These are phyloP conservation scores for Colletotrichum falcatum DNA, from an alignment of 2,329 filamentous ascomycete genomes.

Conservation along the genomic window DNA sequence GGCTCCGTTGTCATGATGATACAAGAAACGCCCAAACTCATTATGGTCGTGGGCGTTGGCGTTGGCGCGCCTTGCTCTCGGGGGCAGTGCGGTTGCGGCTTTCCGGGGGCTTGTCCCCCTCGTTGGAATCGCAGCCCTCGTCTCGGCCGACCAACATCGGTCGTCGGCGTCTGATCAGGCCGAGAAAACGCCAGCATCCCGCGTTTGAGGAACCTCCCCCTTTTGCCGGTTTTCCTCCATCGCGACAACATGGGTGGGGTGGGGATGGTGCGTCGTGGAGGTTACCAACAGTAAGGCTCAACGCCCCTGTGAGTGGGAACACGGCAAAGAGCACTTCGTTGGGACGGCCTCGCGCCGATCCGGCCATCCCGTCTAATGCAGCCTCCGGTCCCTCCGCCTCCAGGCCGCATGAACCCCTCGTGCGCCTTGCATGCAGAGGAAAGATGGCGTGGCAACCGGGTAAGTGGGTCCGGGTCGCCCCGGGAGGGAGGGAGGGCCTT, in stretches of 20 bases:
- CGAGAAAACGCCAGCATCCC: neutral
- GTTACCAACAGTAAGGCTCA: too few relatives aligned
- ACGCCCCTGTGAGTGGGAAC: too few relatives aligned
- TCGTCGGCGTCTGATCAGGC: neutral
- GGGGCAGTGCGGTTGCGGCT: neutral
- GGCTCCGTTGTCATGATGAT: neutral
- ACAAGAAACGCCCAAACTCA: neutral
- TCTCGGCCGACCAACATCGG: neutral
- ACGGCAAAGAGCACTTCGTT: neutral
- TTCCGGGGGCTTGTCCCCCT: neutral
- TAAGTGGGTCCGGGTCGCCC: neutral
- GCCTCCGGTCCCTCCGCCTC: neutral
- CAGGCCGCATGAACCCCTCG: neutral
- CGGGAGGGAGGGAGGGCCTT: neutral
- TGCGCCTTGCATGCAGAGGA: neutral
- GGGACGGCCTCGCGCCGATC: neutral
- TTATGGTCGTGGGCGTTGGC: neutral
- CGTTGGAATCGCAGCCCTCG: neutral
- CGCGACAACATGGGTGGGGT: neutral
- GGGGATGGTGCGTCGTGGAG: neutral
- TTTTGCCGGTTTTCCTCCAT: neutral
- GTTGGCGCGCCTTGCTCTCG: neutral
- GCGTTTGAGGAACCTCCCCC: neutral
- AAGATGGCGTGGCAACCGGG: neutral
- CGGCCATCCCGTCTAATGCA: neutral